Base-by-base conservation (phyloP, 2,329 filamentous ascomycete genomes). In the Colletotrichum phormii region DNA sequence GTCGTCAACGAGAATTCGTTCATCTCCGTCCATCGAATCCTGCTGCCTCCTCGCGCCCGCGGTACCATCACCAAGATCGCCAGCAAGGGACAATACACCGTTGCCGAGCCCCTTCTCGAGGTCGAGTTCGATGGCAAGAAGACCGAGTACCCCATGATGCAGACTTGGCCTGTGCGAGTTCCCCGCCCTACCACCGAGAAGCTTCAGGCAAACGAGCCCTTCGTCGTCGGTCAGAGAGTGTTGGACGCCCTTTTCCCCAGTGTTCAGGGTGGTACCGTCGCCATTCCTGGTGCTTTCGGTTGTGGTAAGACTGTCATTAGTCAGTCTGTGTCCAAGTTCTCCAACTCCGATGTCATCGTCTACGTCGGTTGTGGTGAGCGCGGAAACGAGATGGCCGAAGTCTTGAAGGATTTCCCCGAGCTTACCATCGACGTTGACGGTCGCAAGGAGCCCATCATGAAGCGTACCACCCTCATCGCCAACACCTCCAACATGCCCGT, bases 401-500 rank as follows among this genome's bases (percentile, higher is more conserved):
- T 99, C 78, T 89, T 99, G 89, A 98, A 98, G 94, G 97, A 99
- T 85, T 99, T 99, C 89, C 97, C 97, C 72, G 95, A 98, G 89
- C 94, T 99, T 76, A 94, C 94, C 60, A 99, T 99, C 81, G 93
- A 97, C 22, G 91, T 98, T 78, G 93, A 98, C 55, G 97, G 97
- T 79, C 95, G 96, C 81, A 93, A 96, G 85, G 97, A 99, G 83
- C 95, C 96, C 77, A 99, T 99, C 88, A 99, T 99, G 97, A 99
- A 99, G 91, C 96, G 97, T 83, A 99, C 97, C 18, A 97, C 95
- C 26, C 89, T 99, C 74, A 98, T 99, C 81, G 97, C 97, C 83
- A 99, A 99, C 86, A 99, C 97, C 55, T 99, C 97, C 79, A 99
- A 99, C 89, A 99, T 99, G 97, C 97, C 97, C 75, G 97, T 99